Base-by-base conservation (phyloP, 129 eudicot species). In the Apium graveolens region DNA sequence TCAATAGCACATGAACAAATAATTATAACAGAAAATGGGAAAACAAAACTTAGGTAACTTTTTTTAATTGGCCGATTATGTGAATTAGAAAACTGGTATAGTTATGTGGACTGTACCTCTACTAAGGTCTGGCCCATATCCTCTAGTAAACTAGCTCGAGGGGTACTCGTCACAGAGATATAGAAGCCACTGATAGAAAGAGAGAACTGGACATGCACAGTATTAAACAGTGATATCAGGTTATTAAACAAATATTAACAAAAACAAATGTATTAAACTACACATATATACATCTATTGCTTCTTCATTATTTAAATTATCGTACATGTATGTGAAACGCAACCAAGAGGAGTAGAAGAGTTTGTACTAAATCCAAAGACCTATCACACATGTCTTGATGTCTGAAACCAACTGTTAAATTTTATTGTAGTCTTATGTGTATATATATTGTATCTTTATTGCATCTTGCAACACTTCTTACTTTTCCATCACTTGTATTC, bases 401-500 rank as follows among this genome's bases (percentile, higher is more conserved):
- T 42, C 55, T 43, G 38, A 41, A 13, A 41, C 55, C 39, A 1
- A 5, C 11, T 10, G 3, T 42, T 73, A 38, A 26, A n/a, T 73
- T 12, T 43, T 24, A n/a, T n/a, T 27, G 5, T 0, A 21, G 12
- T 72, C 32, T 39, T 24, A 11, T 72, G 8, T 41, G 18, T 72
- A 24, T 39, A 46, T 26, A 5, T 78, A 20, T 79, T 73, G 41
- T 46, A 32, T 29, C 78, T 74, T 60, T 80, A n/a, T 27, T 80
- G 27, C 35, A 38, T 14, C n/a, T 57, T 39, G 21, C 3, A 34
- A 43, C 49, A 76, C 29, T 24, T 51, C 42, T 72, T 66, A 72
- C 10, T n/a, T 72, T 41, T 43, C 31, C 32, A 21, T 73, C 70
- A 27, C 49, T 27, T 73, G 21, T 29, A 76, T 82, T 86, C 89